Evolutionary conservation across 257 asterid species (phyloP), one percentile per base, ranked within the genome.

Genomic region (Gentiana straminea): DNA sequence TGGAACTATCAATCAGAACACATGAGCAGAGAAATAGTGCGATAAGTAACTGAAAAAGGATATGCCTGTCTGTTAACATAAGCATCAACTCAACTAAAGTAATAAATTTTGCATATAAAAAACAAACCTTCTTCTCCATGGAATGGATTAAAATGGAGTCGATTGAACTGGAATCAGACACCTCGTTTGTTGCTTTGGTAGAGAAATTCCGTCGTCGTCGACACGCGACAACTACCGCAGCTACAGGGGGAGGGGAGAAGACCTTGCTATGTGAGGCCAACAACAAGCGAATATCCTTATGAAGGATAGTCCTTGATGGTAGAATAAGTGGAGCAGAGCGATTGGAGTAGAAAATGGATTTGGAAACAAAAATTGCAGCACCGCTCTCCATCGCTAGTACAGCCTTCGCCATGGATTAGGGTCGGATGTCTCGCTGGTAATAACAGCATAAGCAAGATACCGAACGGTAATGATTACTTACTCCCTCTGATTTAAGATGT

Each of bases 101-200:
- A 15, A 15, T 15, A 15, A 15, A 15, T 15, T 15, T 15, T 15
- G 24, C 24, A 15, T 15, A 15, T 15, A 0, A 6, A 24, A 12
- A 9, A 33, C 56, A 11, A 45, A 89, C 97, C 97, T 89, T 89
- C 66, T 72, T 86, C 76, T 83, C 79, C 97, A 89, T 89, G 5
- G 89, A 75, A 59, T 77, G 84, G 78, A 89, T 86, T 60, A 86
- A 59, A 48, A 82, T 79, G 58, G 84, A 58, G 66, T 71, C 83
- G 63, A 81, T 48, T 13, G 84, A 67, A 62, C 86, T 62, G 13
- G 70, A 49, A 53, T 63, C 79, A 8, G 64, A 79, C 45, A 70
- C 48, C 45, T 70, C 75, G 4, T 62, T 45, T 7, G 85, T 67
- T 13, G 90, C 89, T 58, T 79, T 81, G 71, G 62, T 47, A 76